phyloP scores from a whole-genome alignment of 2,329 filamentous ascomycete genomes.

The Phoma sp. region DNA sequence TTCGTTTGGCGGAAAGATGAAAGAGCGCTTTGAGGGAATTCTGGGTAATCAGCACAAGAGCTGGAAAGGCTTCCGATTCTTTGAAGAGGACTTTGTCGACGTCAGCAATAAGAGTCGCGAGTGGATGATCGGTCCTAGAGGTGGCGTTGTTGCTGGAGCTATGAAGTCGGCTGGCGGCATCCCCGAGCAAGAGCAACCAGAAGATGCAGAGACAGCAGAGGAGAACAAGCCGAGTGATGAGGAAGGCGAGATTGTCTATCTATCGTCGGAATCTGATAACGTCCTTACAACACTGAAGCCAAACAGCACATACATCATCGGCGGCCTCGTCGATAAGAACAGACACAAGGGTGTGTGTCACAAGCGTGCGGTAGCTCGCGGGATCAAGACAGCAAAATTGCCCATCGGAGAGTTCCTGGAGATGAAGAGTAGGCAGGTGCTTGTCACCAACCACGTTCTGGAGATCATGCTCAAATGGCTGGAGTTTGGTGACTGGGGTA shows the following conservation, averaged over 20 bases:
- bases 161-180: constrained; percentile 50
- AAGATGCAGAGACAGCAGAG: constrained; percentile 1
- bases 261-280: constrained; percentile 89
- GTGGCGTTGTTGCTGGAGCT: constrained; percentile 66
- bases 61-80: constrained; percentile 81
- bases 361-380: constrained; percentile 74
- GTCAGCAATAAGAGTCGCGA: constrained; percentile 70
- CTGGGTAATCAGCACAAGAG: constrained; percentile 72
- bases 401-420: constrained; percentile 96
- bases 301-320: constrained; percentile 89
- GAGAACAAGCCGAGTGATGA: constrained; percentile 27
- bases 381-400: constrained; percentile 85
- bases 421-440: constrained; percentile 83
- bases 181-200: constrained; percentile 50
- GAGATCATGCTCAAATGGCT: constrained; percentile 97
- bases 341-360: constrained; percentile 95
- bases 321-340: constrained; percentile 94
- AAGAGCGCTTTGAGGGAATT: constrained; percentile 78
- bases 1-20: constrained; percentile 76
- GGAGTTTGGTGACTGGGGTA: constrained; percentile 87
- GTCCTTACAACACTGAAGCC: constrained; percentile 83
- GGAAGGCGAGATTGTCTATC: constrained; percentile 75
- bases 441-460: constrained; percentile 94
- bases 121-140: constrained; percentile 67
- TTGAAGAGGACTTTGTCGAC: constrained; percentile 74